A percentile compares a stretch with the other conserved stretches of the same genome.
phyloP scores from a whole-genome alignment of 495 filamentous ascomycete genomes.

The Penicillium herquei region DNA sequence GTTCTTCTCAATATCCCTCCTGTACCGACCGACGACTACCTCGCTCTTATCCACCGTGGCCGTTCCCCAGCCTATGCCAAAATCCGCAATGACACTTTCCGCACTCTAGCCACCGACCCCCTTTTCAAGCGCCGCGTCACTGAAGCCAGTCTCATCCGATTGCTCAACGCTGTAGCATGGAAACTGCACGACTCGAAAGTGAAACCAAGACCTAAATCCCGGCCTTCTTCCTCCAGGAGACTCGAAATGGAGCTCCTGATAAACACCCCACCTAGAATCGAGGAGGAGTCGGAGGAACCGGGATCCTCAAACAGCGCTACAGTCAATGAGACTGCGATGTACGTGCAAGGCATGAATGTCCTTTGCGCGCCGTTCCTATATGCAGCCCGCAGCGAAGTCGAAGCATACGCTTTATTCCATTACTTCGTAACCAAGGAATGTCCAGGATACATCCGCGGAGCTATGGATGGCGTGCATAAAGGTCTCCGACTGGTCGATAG shows the following conservation, averaged over 20 bases:
- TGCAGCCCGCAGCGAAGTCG: slow-evolving; percentile 87
- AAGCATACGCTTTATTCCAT: slow-evolving; percentile 90
- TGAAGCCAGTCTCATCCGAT: slow-evolving; percentile 89
- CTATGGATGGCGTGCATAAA: slow-evolving; percentile 96
- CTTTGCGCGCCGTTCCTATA: slow-evolving; percentile 97
- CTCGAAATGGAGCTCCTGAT: slow-evolving; percentile 40
- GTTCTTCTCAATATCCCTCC: slow-evolving; percentile 84
- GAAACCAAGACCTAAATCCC: slow-evolving; percentile 37
- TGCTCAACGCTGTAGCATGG: slow-evolving; percentile 97
- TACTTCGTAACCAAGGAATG: slow-evolving; percentile 85
- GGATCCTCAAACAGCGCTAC: slow-evolving; percentile 14
- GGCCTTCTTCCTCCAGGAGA: slow-evolving; percentile 37
- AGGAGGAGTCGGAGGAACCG: slow-evolving; percentile 36
- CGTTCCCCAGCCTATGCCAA: slow-evolving; percentile 93
- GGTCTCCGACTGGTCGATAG: slow-evolving; percentile 88
- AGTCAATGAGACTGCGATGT: slow-evolving; percentile 67
- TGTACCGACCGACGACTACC: slow-evolving; percentile 80
- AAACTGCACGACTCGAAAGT: slow-evolving; percentile 73
- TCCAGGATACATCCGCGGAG: slow-evolving; percentile 89
- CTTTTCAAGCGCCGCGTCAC: slow-evolving; percentile 93
- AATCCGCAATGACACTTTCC: slow-evolving; percentile 97
- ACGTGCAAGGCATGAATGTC: slow-evolving; percentile 99
- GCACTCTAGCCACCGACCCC: slow-evolving; percentile 91
- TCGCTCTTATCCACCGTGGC: slow-evolving; percentile 86
- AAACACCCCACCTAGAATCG: slow-evolving; percentile 44